phyloP scores from a whole-genome alignment of 2,329 filamentous ascomycete genomes.

The Alternaria arborescens region DNA sequence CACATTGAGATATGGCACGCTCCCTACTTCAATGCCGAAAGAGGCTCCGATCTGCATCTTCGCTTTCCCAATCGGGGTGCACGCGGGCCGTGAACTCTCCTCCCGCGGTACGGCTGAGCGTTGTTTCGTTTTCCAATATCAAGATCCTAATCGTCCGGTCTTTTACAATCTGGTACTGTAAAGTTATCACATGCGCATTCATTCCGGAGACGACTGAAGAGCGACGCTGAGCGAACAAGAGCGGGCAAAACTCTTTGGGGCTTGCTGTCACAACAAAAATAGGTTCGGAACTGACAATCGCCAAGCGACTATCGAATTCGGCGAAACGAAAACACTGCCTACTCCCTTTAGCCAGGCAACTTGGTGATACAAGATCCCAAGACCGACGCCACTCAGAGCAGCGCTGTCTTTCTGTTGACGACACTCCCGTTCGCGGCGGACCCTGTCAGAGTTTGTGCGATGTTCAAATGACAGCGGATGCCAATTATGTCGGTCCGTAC shows the following conservation, averaged over 20 bases:
- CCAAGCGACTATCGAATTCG: conserved; percentile 1
- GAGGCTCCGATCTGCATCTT: conserved; percentile 5
- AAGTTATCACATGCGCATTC: background rate
- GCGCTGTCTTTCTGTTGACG: background rate
- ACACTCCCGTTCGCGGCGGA: background rate
- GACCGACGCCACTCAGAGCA: background rate
- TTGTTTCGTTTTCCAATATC: conserved; percentile 3
- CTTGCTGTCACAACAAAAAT: background rate
- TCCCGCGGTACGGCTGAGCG: conserved; percentile 1
- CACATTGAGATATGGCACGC: background rate
- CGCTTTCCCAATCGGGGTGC: background rate
- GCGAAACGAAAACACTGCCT: background rate
- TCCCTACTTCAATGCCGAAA: background rate
- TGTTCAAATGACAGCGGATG: conserved; percentile 3
- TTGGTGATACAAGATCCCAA: background rate
- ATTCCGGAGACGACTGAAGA: background rate
- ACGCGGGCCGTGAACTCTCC: background rate
- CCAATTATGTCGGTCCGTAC: background rate
- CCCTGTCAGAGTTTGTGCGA: conserved; percentile 1
- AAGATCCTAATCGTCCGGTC: conserved; percentile 1
- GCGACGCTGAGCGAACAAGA: background rate
- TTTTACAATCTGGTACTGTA: background rate
- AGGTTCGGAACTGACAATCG: background rate
- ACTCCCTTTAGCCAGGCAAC: conserved; percentile 1
- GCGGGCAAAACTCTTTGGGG: background rate